Evolutionary conservation across 2,329 filamentous ascomycete genomes (phyloP).

Genomic region (Cercospora sp.): DNA sequence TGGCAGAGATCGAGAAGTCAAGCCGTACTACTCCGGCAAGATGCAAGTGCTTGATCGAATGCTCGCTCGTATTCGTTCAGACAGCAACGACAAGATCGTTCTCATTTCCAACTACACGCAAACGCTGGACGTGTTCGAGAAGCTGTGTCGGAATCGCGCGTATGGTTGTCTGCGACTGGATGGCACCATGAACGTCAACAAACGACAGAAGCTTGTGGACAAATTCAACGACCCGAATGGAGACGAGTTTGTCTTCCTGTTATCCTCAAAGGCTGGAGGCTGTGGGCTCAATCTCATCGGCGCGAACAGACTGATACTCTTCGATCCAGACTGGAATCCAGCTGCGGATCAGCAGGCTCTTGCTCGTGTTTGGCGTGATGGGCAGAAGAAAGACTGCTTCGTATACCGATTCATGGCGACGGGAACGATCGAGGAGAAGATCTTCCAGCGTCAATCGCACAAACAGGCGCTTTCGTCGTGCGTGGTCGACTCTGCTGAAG

Average conservation of each 20-base stretch:
- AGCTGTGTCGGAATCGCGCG: conserved; percentile 76
- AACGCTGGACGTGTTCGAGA: conserved; percentile 91
- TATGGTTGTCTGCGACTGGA: conserved; percentile 90
- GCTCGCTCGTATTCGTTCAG: conserved; percentile 90
- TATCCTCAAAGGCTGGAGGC: conserved; percentile 94
- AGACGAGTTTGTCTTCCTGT: conserved; percentile 88
- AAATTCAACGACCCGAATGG: conserved; percentile 95
- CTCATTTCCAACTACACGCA: conserved; percentile 98
- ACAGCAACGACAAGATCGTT: conserved; percentile 99
- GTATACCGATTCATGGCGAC: conserved; percentile 99
- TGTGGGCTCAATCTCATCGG: conserved; percentile 96
- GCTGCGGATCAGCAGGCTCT: conserved; percentile 96
- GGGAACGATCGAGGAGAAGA: conserved; percentile 97
- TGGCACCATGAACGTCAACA: conserved; percentile 96
- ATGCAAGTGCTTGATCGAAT: conserved; percentile 95
- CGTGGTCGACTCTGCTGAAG: conserved; percentile 93
- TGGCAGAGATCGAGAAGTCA: conserved; percentile 87
- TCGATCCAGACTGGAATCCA: conserved; percentile 94
- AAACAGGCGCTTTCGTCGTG: conserved; percentile 96
- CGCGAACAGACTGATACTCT: conserved; percentile 89
- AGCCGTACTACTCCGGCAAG: conserved; percentile 95
- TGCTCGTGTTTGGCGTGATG: conserved; percentile 96
- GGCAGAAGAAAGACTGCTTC: conserved; percentile 98
- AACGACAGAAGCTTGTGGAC: conserved; percentile 95
- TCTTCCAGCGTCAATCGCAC: conserved; percentile 97